These are phyloP conservation scores for Talaromyces albobiverticillius DNA, from an alignment of 2,329 filamentous ascomycete genomes.

Conservation along the genomic window DNA sequence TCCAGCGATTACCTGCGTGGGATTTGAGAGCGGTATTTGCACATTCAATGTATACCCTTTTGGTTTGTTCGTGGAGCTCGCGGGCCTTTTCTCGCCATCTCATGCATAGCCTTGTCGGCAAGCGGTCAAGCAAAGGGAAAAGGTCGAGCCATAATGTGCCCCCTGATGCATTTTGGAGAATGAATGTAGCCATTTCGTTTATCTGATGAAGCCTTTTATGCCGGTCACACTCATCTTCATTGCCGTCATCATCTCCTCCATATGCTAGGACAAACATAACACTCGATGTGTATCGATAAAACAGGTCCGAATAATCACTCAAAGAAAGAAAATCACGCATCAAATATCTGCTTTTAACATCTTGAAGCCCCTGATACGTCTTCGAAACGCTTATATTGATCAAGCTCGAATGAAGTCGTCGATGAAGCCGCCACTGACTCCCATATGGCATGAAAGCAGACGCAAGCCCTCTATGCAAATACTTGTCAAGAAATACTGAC, in stretches of 20 bases:
- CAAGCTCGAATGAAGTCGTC: conserved; percentile 12
- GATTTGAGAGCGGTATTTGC: background rate
- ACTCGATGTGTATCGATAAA: conserved; percentile 16
- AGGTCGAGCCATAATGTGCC: background rate
- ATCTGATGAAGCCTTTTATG: conserved; percentile 3
- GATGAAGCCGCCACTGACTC: conserved; percentile 13
- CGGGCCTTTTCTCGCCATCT: background rate
- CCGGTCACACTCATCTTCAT: background rate
- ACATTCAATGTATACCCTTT: background rate
- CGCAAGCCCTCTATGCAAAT: conserved; percentile 5
- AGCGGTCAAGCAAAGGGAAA: background rate
- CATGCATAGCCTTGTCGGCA: background rate
- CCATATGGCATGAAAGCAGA: conserved; percentile 16
- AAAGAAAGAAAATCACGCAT: conserved; percentile 15
- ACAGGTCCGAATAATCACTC: conserved; percentile 12
- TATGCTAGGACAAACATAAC: conserved; percentile 18
- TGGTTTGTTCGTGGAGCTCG: background rate
- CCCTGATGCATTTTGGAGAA: background rate
- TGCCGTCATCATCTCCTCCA: conserved; percentile 6
- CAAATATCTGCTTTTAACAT: conserved; percentile 17
- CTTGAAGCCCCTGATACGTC: conserved; percentile 17
- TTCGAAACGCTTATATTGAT: background rate
- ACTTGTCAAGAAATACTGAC: conserved; percentile 12
- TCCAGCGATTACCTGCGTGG: background rate
- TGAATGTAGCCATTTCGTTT: conserved; percentile 6